These are phyloP conservation scores for Pleurotus ostreatus DNA, from an alignment of 768 basidiomycete species.

Conservation along the genomic window DNA sequence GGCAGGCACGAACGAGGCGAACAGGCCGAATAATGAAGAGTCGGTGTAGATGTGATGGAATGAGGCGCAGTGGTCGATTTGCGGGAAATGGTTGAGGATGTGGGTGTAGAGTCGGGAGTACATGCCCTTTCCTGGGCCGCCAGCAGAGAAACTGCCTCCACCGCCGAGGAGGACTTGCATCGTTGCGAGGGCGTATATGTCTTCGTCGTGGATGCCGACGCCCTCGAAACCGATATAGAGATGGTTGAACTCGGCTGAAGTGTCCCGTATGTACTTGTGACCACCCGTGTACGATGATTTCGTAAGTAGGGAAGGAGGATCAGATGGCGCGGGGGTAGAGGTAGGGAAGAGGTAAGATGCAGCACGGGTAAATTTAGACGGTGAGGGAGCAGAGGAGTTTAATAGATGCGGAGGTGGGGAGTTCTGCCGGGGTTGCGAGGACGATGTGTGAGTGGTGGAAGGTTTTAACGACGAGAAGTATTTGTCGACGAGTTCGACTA, in stretches of 20 bases:
- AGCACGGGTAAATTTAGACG: constrained; percentile 69
- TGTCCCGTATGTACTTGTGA: constrained; percentile 60
- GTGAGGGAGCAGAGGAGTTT: constrained; percentile 45
- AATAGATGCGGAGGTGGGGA: constrained; percentile 52
- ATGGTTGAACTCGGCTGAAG: constrained; percentile 78
- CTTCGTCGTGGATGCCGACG: constrained; percentile 83
- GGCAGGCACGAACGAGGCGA: constrained; percentile 77
- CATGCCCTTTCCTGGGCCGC: constrained; percentile 99
- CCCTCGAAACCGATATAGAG: constrained; percentile 93
- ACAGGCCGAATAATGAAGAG: constrained; percentile 88
- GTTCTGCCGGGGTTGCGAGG: constrained; percentile 29
- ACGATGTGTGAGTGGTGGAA: constrained; percentile 21
- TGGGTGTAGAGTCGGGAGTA: constrained; percentile 95
- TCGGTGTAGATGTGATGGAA: constrained; percentile 99
- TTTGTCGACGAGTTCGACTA: constrained; percentile 82
- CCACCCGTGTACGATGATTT: constrained; percentile 81
- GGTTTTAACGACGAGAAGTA: constrained; percentile 72
- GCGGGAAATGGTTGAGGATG: constrained; percentile 90
- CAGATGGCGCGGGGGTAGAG: constrained; percentile 19
- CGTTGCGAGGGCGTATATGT: constrained; percentile 89
- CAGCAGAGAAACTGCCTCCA: constrained; percentile 94
- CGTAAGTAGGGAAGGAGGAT: constrained; percentile 17
- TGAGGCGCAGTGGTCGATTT: constrained; percentile 91
- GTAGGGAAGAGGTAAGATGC: constrained; percentile 62
- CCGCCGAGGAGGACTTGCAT: constrained; percentile 95